Base-by-base conservation (phyloP, 108 stramenopile species). In the Cyclotella choctawhatcheeana region DNA sequence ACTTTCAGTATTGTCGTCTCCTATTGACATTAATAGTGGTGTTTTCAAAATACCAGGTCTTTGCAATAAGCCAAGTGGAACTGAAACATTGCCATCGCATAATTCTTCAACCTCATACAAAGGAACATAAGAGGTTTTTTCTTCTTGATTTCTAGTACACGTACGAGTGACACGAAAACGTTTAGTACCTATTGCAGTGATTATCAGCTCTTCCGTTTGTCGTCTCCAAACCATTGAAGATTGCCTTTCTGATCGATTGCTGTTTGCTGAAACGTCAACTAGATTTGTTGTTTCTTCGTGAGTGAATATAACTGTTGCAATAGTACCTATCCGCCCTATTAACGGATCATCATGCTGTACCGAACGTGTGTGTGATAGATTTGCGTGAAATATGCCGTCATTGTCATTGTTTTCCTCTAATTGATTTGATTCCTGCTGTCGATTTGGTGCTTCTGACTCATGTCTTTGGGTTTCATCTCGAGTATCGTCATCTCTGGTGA, bases 301-400 rank as follows among this genome's bases (percentile, higher is more conserved):
- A 21, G 90, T 91, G 44, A 82, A 86, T 21, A 65, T 78, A 22
- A 92, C 74, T 7, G 87, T 89, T 2, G 87, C 91, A 62, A 89
- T 77, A 5, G 91, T 92, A 10, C 91, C 91, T 17, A 92, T 82
- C 13, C 88, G 63, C 22, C 88, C 91, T 30, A 85, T 59, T 17
- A 76, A 73, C 17, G 86, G 81, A 73, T 86, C 81, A 30, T 14
- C n/a, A 18, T 69, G 45, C 16, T 27, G 52, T 50, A 20, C 17
- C 17, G 4, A 35, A 3, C 22, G 60, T 45, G 25, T 5, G 31
- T n/a, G 48, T 40, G 35, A 48, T 17, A 30, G 8, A 51, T 34
- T 40, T 12, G 71, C 44, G 69, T 74, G 72, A 63, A 73, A 78
- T 29, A 58, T 50, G 27, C 64, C 52, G 56, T 69, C 73, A 29